phyloP scores from a whole-genome alignment of 768 basidiomycete genomes.

The Agaricus blazei region DNA sequence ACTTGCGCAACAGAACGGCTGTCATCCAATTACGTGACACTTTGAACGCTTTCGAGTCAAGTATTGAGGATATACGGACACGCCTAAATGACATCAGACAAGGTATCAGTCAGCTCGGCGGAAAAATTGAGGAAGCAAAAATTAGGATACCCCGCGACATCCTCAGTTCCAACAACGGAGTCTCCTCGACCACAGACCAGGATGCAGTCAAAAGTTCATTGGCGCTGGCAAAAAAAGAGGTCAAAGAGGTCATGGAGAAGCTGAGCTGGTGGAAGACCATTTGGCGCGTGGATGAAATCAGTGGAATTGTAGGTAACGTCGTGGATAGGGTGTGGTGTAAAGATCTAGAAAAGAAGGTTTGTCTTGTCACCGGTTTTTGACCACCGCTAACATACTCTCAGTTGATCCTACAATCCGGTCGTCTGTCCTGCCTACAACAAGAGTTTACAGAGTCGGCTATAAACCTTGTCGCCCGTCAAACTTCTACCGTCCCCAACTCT shows the following conservation, averaged over 20 bases:
- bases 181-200: conserved; percentile 6
- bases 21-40: conserved; percentile 34
- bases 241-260: conserved; percentile 33
- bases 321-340: conserved; percentile 37
- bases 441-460: conserved; percentile 36
- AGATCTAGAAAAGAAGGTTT: conserved; percentile 48
- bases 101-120: conserved; percentile 31
- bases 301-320: conserved; percentile 28
- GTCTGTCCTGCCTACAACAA: conserved; percentile 43
- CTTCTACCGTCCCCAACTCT: background rate
- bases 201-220: conserved; percentile 31
- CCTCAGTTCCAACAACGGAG: conserved; percentile 16
- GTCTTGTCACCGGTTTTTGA: background rate
- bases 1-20: conserved; percentile 31
- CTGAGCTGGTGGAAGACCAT: conserved; percentile 44
- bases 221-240: conserved; percentile 28
- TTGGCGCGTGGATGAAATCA: conserved; percentile 43
- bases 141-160: conserved; percentile 31
- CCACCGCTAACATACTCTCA: conserved; percentile 18
- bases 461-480: conserved; percentile 17
- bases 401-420: conserved; percentile 64
- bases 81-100: conserved; percentile 30
- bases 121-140: conserved; percentile 33
- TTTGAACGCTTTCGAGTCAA: conserved; percentile 29
- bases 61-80: conserved; percentile 23